Percentiles rank a stretch among this genome's conserved stretches.
These are phyloP conservation scores for Microdochium trichocladiopsis DNA, from an alignment of 2,329 filamentous ascomycete species.

Conservation along the genomic window DNA sequence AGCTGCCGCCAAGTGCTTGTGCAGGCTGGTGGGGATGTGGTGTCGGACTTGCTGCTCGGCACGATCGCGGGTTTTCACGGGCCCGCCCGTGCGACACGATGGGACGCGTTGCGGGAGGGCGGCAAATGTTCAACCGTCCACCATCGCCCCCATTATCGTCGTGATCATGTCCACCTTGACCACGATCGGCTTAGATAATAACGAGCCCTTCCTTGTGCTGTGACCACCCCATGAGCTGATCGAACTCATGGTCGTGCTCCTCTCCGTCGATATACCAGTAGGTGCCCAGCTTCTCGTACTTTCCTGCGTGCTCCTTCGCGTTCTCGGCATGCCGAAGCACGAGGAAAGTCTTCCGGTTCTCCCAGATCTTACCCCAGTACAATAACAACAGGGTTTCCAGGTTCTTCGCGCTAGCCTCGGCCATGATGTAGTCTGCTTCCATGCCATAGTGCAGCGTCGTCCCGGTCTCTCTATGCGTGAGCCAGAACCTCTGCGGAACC, in stretches of 20 bases:
- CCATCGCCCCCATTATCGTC: too few relatives aligned
- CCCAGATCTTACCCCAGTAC: slow-evolving; percentile 3
- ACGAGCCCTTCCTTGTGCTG: neutral
- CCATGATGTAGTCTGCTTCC: slow-evolving; percentile 3
- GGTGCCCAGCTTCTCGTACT: slow-evolving; percentile 3
- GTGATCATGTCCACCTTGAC: too few relatives aligned
- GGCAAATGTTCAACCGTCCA: too few relatives aligned
- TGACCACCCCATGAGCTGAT: neutral
- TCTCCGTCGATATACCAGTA: neutral
- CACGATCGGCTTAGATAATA: neutral
- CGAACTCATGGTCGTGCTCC: neutral
- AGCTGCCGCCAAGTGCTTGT: too few relatives aligned
- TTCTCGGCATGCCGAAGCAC: slow-evolving; percentile 1
- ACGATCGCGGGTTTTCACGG: too few relatives aligned
- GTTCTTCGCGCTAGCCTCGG: neutral
- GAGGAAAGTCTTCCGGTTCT: neutral
- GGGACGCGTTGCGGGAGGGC: too few relatives aligned
- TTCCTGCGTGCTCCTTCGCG: neutral
- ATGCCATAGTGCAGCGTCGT: neutral
- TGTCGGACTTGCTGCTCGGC: too few relatives aligned
- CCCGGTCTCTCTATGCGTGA: neutral
- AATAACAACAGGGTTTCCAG: slow-evolving; percentile 1
- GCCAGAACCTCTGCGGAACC: neutral
- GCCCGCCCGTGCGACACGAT: too few relatives aligned
- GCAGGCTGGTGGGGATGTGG: too few relatives aligned